Conservation (phyloP, 148 eudicot genomes). For the Chenopodium berlandieri region DNA sequence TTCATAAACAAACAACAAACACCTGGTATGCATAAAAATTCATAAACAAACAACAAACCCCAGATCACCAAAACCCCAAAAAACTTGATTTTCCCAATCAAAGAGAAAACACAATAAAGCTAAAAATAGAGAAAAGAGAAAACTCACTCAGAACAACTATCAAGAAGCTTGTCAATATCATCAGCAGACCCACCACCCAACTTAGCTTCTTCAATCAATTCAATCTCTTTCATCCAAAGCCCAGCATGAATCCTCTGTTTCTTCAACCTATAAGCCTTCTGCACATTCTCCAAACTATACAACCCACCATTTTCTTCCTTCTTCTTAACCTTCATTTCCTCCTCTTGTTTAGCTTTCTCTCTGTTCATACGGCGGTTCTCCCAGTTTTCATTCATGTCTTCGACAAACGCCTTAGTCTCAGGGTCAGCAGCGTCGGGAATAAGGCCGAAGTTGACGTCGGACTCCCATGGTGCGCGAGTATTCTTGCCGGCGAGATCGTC, state of each 20-base stretch:
- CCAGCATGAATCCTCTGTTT: slow-evolving; percentile 90
- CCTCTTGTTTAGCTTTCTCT: neutral
- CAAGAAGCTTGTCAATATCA: slow-evolving; percentile 74
- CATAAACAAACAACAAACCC: neutral
- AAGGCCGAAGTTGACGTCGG: slow-evolving; percentile 46
- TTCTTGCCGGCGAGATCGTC: slow-evolving; percentile 49
- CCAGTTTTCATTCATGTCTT: slow-evolving; percentile 93
- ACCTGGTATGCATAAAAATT: slow-evolving; percentile 12
- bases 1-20: neutral
- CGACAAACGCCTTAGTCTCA: slow-evolving; percentile 81
- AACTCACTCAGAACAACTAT: slow-evolving; percentile 82
- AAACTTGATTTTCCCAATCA: no score
- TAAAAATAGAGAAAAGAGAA: neutral
- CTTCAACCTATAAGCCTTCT: slow-evolving; percentile 82
- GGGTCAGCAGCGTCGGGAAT: slow-evolving; percentile 42
- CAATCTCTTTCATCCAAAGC: slow-evolving; percentile 87
- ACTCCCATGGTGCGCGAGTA: slow-evolving; percentile 63
- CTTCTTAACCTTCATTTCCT: slow-evolving; percentile 9
- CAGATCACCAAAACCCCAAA: neutral
- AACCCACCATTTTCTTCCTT: slow-evolving; percentile 22
- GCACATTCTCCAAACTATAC: slow-evolving; percentile 65
- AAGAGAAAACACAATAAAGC: no score
- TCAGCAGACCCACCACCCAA: slow-evolving; percentile 51
- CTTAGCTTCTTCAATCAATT: slow-evolving; percentile 71
- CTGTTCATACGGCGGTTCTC: slow-evolving; percentile 37